Evolutionary conservation across 78 protist species (phyloP), one percentile per base, ranked within the genome.

Genomic region (Mantamonas sphyraenae): DNA sequence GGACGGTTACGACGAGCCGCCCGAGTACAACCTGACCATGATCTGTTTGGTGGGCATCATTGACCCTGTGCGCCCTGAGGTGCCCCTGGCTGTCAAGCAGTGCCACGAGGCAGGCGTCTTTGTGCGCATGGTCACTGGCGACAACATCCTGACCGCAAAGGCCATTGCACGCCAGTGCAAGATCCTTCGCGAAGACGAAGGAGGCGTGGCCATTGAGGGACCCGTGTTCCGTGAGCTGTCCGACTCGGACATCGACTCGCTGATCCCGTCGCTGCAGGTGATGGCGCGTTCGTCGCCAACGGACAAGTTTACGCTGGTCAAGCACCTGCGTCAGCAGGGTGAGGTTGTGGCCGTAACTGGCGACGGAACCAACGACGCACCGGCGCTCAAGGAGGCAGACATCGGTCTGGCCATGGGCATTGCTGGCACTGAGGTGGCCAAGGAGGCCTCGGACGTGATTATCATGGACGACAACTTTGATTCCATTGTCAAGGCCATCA

Each of bases 381-480:
- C n/a, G n/a, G n/a, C n/a, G n/a, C n/a, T n/a, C n/a, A n/a, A n/a
- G n/a, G n/a, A n/a, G n/a, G n/a, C n/a, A n/a, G n/a, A n/a, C n/a
- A n/a, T n/a, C n/a, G n/a, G n/a, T n/a, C n/a, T 88, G 2, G 74
- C 93, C 50, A 88, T 88, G 93, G 85, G 83, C 62, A 73, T 85
- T 50, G 35, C 79, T 4, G 90, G 90, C 30, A 81, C 90, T 2
- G 84, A 75, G 51, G 86, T 85, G 31, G 90, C 90, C 35, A 79
- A 68, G 47, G 31, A 39, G 3, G 91, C 97, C 0, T 59, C 79
- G 0, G 98, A 92, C 76, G 92, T 96, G 28, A 71, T 96, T 28
- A 31, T 96, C 43, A 37, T 91, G 58, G 97, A 96, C 68, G 99
- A 95, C 79, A 93, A 95, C 77, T 96, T 95, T 69, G 70, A 53